Evolutionary conservation across 352 stramenopile species (phyloP), one percentile per base, ranked within the genome.

Genomic region (Phytophthora megakarya): DNA sequence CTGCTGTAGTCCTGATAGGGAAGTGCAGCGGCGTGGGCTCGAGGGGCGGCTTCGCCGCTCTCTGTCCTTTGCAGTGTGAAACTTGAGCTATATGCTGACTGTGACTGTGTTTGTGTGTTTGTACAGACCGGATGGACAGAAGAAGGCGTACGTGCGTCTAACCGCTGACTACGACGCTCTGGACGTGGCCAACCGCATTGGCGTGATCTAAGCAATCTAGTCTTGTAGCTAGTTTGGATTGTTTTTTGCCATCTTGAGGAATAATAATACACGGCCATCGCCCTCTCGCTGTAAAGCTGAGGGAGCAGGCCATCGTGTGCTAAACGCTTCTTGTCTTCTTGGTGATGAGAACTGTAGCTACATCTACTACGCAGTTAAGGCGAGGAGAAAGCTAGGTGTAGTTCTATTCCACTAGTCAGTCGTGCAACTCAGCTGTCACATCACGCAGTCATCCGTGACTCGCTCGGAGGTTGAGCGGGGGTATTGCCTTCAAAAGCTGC

Each of bases 141-240:
- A 99, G 96, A 99, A 99, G 93, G 97, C 97, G 46, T 99, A 99
- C 82, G 97, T 99, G 56, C 91, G 96, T 74, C 86, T 99, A 62
- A 98, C 94, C 67, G 90, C 97, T 75, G 97, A 99, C 81, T 98
- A 98, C 82, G 98, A 99, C 90, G 98, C 98, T 53, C 90, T 99
- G 76, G 98, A 99, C 89, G 97, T 99, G 80, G 98, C 98, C 63
- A 99, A 99, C 93, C 95, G 96, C 81, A 99, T 99, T 84, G 97
- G 97, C 81, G 98, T 99, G 70, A 99, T 99, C 91, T 99, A 99
- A 99, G 75, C 68, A 63, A 19, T 64, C 48, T 65, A 50, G 37
- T 39, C 39, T 62, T 59, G n/a, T n/a, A 65, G 46, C 22, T 65
- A 58, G 51, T 52, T 10, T 74, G 61, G 66, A 82, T 79, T 59